Base-by-base conservation (phyloP, 1,284 basidiomycete genomes). In the Ceratobasidium sp. region DNA sequence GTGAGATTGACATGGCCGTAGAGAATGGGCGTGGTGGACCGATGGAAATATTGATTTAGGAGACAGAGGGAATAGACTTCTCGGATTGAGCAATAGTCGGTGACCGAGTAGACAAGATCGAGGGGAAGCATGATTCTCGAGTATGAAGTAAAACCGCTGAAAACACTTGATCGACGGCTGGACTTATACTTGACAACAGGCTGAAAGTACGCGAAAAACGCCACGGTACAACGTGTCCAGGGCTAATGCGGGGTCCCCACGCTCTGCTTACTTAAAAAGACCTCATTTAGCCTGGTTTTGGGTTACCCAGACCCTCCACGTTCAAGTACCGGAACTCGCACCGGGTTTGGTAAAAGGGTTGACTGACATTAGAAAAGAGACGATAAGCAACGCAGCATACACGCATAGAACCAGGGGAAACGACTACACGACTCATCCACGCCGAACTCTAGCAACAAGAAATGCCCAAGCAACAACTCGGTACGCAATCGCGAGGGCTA, bases 401-500 rank as follows among this genome's bases (percentile, higher is more conserved):
- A 36, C 30, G 53, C 28, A 55, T 55, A 55, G 32, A 55, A 34
- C 53, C 30, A 32, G 32, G 18, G 26, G 32, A 32, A 55, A 55
- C 14, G 3, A 55, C 32, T 16, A 34, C 53, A 55, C 53, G 53
- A 43, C 52, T 64, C 55, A 73, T 5, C 52, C 43, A 16, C 55
- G 39, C 55, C 60, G 53, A 4, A 73, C 39, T 30, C 59, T 65
- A 28, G 72, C 46, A n/a, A 65, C 23, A 30, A 76, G 43, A 34
- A 73, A 55, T 30, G 46, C 50, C 75, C 74, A 75, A 12, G 75
- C 75, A 16, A 75, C 43, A 23, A 73, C 6, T 12, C 75, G 72
- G 43, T 76, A 74, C 9, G 65, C 72, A 8, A 76, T 10, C 10
- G 75, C 74, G 4, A 76, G 45, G 3, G 80, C 80, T 32, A 83